Percentiles rank a stretch among this genome's conserved stretches.
Conservation (phyloP, 108 stramenopile genomes). For the Parietichytrium sp. region DNA sequence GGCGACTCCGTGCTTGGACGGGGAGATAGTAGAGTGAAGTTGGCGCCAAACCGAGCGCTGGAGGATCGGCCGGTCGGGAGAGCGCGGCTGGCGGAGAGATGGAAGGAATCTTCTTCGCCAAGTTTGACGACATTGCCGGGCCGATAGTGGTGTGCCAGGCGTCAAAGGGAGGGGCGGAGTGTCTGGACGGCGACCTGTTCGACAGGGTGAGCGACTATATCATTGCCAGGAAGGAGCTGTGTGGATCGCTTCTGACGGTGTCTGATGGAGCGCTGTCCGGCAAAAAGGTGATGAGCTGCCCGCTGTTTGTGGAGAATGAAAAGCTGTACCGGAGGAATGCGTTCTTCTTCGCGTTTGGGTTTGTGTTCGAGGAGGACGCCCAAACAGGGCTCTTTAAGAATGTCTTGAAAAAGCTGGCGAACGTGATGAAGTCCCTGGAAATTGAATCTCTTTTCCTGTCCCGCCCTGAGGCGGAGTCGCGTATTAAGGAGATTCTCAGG, state of each 20-base stretch:
- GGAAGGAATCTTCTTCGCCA: conserved; percentile 16
- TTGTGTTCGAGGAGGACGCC: background rate
- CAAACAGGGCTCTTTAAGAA: background rate
- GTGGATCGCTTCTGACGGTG: background rate
- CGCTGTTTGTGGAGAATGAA: background rate
- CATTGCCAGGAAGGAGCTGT: conserved; percentile 11
- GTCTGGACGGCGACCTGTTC: background rate
- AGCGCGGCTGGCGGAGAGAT: no score
- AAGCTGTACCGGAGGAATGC: background rate
- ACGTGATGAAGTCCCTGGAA: conserved; percentile 12
- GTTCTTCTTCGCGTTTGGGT: conserved; percentile 13
- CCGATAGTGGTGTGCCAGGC: conserved; percentile 13
- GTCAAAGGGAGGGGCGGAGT: background rate
- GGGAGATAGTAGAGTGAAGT: no score
- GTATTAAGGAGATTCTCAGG: background rate
- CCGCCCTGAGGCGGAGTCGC: background rate
- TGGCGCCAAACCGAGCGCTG: no score
- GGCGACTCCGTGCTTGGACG: no score
- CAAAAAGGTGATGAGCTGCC: conserved; percentile 18
- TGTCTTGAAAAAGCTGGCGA: background rate
- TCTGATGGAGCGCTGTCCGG: background rate
- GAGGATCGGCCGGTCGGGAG: no score
- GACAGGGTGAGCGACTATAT: conserved; percentile 13
- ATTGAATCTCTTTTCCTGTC: background rate
- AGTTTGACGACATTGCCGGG: background rate